These are phyloP conservation scores for Venturia carpophila DNA, from an alignment of 2,329 filamentous ascomycete genomes.

Conservation along the genomic window DNA sequence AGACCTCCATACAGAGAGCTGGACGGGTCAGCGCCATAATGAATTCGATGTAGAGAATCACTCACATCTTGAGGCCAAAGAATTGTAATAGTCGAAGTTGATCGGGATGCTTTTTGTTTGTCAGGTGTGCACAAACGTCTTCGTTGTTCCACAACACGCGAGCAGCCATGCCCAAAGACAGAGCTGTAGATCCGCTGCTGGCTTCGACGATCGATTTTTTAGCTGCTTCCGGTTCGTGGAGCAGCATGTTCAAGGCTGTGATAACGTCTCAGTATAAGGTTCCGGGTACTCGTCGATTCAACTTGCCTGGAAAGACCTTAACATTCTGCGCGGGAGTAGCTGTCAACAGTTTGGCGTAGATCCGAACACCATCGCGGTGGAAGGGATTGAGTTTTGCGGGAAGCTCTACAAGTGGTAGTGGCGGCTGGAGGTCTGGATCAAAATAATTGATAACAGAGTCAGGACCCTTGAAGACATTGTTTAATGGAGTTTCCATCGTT, in stretches of 20 bases:
- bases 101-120: conserved; percentile 49
- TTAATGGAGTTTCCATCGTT: conserved; percentile 29
- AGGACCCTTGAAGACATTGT: conserved; percentile 52
- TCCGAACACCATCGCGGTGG: conserved; percentile 49
- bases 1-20: conserved; percentile 50
- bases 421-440: conserved; percentile 50
- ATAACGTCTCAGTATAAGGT: conserved; percentile 20
- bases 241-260: conserved; percentile 45
- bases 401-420: conserved; percentile 54
- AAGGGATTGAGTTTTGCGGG: conserved; percentile 51
- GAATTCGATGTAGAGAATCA: neutral
- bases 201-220: conserved; percentile 51
- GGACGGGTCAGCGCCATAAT: conserved; percentile 24
- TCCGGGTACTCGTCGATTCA: conserved; percentile 17
- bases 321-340: conserved; percentile 58
- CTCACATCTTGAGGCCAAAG: conserved; percentile 47
- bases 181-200: conserved; percentile 55
- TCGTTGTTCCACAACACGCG: conserved; percentile 44
- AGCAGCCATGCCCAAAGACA: conserved; percentile 51
- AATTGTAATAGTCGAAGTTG: conserved; percentile 52
- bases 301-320: conserved; percentile 51
- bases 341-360: conserved; percentile 60
- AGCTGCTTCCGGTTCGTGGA: conserved; percentile 35
- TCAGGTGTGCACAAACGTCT: conserved; percentile 49
- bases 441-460: conserved; percentile 53